These are phyloP conservation scores for Candida awuae DNA, from an alignment of 805 yeast species.

Conservation along the genomic window DNA sequence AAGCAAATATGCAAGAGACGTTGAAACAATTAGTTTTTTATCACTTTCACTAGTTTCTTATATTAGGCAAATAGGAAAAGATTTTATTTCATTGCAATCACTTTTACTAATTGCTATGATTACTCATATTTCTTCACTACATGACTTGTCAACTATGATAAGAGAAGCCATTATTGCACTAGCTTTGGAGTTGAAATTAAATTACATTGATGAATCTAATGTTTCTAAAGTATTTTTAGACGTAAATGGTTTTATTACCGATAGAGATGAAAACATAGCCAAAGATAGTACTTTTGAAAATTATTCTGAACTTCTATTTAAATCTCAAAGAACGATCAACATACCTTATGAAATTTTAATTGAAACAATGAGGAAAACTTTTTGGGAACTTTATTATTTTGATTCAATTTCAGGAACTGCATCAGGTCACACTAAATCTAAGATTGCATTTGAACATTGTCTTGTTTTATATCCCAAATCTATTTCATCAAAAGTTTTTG, in stretches of 20 bases:
- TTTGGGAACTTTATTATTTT: constrained; percentile 46
- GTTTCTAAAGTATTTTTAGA: constrained; percentile 25
- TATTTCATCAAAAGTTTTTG: constrained; percentile 33
- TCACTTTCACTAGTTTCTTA: constrained; percentile 28
- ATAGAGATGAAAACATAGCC: constrained; percentile 3
- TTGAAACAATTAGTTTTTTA: constrained; percentile 33
- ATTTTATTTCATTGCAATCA: constrained; percentile 37
- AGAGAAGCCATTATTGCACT: constrained; percentile 36
- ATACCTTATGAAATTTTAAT: constrained; percentile 19
- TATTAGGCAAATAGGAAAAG: constrained; percentile 30
- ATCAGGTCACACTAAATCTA: constrained; percentile 38
- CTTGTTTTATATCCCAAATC: constrained; percentile 33
- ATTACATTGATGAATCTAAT: constrained; percentile 30
- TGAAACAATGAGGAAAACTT: constrained; percentile 36
- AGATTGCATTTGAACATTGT: constrained; percentile 30
- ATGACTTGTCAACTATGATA: constrained; percentile 36
- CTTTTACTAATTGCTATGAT: constrained; percentile 35
- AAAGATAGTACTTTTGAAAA: constrained; percentile 11
- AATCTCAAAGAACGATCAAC: constrained; percentile 15
- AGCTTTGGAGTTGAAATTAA: constrained; percentile 31
- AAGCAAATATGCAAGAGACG: constrained; percentile 30
- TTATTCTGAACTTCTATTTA: constrained; percentile 10
- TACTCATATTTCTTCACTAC: constrained; percentile 45
- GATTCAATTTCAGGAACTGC: constrained; percentile 49
- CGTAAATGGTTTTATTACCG: constrained; percentile 28